Evolutionary conservation across 495 filamentous ascomycete genomes (phyloP), one percentile per base, ranked within the genome.

Genomic region (Penicillium desertorum): DNA sequence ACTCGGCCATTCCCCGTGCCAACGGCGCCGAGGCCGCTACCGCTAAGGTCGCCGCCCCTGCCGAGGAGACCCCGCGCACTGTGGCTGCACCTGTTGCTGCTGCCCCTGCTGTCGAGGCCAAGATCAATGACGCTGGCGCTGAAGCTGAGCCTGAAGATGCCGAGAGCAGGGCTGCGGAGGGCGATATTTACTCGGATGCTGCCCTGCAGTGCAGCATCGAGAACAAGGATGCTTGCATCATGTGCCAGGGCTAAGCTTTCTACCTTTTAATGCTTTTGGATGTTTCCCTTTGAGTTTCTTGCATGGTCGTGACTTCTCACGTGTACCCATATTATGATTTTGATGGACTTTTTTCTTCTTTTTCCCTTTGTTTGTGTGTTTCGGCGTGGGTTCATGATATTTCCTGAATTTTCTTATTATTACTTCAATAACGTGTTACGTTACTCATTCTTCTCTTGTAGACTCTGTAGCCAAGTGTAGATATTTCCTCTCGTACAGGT

Each of bases 131-230:
- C 19, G 79, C 80, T 6, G 85, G 88, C 22, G 79, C 80, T 6
- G 85, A 88, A 59, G 88, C 91, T 62, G 79, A 79, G 20, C 80
- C 86, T 45, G 81, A 82, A 58, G 83, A 83, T 55, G 81, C 89
- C 6, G 91, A 97, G 42, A 32, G 27, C 17, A 56, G 61, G 25
- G 39, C 23, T 3, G 20, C 17, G 8, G 54, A 62, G 68, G 80
- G 79, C 23, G 91, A 97, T 71, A 98, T 98, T 63, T 98, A 94
- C 74, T 90, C 91, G 4, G 88, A 96, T 63, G 88, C 89, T 54
- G 92, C 91, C 25, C 78, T 98, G 71, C 82, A 85, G 70, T 98
- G 94, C 86, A 89, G 90, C 76, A 96, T 96, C 67, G 89, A 96
- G 75, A 93, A 96, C 80, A 88, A 86, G 65, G 91, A 96, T 71